phyloP scores from a whole-genome alignment of 495 filamentous ascomycete species.

The Chaetomium fimeti region DNA sequence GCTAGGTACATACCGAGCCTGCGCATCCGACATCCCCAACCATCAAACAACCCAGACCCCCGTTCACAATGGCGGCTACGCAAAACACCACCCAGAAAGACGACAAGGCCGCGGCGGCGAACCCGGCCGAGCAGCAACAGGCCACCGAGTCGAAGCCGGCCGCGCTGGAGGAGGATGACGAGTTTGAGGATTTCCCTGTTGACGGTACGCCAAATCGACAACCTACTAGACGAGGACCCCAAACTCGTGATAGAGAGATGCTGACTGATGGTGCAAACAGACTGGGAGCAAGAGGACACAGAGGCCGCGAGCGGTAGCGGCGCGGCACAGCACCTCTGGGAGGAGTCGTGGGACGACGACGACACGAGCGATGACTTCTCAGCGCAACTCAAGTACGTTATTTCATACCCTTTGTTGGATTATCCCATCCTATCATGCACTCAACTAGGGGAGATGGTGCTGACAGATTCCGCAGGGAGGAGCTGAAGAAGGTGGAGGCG shows the following conservation, averaged over 20 bases:
- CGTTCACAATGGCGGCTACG: slow-evolving; percentile 34
- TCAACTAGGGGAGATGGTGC: not conserved
- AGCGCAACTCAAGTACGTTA: slow-evolving; percentile 82
- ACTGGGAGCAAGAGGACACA: slow-evolving; percentile 84
- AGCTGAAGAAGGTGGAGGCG: slow-evolving; percentile 88
- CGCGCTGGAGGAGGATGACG: slow-evolving; percentile 91
- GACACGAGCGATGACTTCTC: slow-evolving; percentile 97
- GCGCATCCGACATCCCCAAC: not conserved
- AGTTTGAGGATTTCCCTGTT: slow-evolving; percentile 98
- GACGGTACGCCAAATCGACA: slow-evolving; percentile 60
- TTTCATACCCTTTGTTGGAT: not conserved
- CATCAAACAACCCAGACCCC: not conserved
- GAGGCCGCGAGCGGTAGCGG: slow-evolving; percentile 62
- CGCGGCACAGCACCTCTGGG: slow-evolving; percentile 81
- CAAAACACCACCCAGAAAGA: slow-evolving; percentile 38
- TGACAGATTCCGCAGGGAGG: slow-evolving; percentile 62
- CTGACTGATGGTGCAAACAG: slow-evolving; percentile 43
- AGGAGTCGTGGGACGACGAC: slow-evolving; percentile 99
- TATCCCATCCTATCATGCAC: not conserved
- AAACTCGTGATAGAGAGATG: not conserved
- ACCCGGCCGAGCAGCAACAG: slow-evolving; percentile 27
- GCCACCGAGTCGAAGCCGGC: slow-evolving; percentile 38
- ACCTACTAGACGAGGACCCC: not conserved
- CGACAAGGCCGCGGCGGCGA: slow-evolving; percentile 45
- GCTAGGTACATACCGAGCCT: not conserved